These are phyloP conservation scores for Effrenium voratum DNA, from an alignment of 73 alveolate genomes.

Conservation along the genomic window DNA sequence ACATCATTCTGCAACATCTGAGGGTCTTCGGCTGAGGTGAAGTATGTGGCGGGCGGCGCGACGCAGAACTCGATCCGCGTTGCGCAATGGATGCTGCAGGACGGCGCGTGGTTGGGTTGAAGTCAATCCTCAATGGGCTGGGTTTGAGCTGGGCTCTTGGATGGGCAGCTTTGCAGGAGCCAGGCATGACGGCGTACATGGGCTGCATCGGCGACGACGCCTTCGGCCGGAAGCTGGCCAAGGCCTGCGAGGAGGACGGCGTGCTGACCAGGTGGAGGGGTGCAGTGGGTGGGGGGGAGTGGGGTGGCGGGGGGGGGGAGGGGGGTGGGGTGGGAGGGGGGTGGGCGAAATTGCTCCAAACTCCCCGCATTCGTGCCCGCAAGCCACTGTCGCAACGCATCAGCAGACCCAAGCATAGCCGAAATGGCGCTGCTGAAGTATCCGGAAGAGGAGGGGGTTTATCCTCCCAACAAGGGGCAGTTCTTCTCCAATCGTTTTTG, in stretches of 20 bases:
- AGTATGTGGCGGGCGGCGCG: conserved; percentile 83
- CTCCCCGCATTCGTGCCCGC: too few species aligned
- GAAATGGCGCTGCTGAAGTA: too few species aligned
- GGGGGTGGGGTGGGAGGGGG: background rate
- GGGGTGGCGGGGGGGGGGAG: background rate
- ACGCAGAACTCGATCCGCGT: conserved; percentile 72
- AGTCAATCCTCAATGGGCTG: background rate
- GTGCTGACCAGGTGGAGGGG: conserved; percentile 34
- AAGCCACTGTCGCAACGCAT: too few species aligned
- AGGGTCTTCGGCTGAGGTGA: too few species aligned
- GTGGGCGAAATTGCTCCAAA: background rate
- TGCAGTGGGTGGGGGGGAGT: background rate
- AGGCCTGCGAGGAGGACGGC: conserved; percentile 49
- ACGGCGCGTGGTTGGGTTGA: too few species aligned
- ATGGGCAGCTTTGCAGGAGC: background rate
- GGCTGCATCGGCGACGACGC: conserved; percentile 85
- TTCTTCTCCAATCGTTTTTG: too few species aligned
- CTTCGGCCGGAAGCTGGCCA: conserved; percentile 1
- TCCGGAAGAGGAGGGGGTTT: too few species aligned
- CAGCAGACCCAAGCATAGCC: too few species aligned
- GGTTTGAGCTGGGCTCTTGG: background rate
- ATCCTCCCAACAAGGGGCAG: too few species aligned
- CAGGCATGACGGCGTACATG: conserved; percentile 48
- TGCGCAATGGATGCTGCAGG: conserved; percentile 93
- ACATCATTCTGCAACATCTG: too few species aligned